Conservation (phyloP, 306 rosid genomes). For the Aeschynomene evenia region DNA sequence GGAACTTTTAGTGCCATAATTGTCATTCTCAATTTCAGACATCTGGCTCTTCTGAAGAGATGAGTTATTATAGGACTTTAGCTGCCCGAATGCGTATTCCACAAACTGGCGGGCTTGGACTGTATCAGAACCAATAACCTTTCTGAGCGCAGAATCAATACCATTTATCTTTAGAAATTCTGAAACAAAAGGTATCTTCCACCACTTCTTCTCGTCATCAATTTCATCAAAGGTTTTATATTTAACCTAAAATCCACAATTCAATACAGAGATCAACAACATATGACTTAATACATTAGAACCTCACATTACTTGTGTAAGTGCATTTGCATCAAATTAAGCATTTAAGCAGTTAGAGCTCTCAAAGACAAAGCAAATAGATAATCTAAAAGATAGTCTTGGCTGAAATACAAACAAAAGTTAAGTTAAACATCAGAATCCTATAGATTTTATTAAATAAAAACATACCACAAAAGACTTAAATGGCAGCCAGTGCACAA, state of each 20-base stretch:
- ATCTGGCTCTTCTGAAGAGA: conserved; percentile 44
- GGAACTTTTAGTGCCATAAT: conserved; percentile 26
- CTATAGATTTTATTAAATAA: background rate
- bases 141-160: conserved; percentile 69
- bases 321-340: conserved; percentile 16
- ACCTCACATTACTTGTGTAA: background rate
- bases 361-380: conserved; percentile 2
- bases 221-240: conserved; percentile 84
- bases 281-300: conserved; percentile 4
- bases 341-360: background rate
- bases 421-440: background rate
- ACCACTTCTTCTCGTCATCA: conserved; percentile 74
- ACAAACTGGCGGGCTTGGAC: conserved; percentile 89
- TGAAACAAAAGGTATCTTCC: conserved; percentile 77
- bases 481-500: background rate
- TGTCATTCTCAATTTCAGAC: conserved; percentile 33
- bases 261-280: conserved; percentile 29
- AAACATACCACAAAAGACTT: background rate
- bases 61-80: conserved; percentile 70
- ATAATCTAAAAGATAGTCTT: background rate
- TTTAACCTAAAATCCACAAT: conserved; percentile 62
- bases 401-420: conserved; percentile 5
- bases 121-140: conserved; percentile 70
- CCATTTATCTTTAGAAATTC: conserved; percentile 68
- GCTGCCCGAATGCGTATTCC: conserved; percentile 87